phyloP scores from a whole-genome alignment of 495 filamentous ascomycete genomes.

The Talaromyces liani region DNA sequence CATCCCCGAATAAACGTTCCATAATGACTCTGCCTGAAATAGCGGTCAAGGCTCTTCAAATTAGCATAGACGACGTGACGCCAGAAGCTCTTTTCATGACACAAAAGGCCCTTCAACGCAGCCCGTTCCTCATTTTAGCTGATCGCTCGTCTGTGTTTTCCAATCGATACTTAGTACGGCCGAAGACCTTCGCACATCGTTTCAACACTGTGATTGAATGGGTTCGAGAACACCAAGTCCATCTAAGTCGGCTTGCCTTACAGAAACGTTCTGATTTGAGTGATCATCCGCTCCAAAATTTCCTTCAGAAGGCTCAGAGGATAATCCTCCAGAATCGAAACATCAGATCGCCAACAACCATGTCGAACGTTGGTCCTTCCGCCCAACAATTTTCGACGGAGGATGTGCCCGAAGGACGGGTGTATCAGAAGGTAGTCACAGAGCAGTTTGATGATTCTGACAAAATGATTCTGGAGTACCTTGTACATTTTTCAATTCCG shows the following conservation, averaged over 20 bases:
- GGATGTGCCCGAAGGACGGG: slow-evolving; percentile 21
- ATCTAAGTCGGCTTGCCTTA: slow-evolving; percentile 22
- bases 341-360: slow-evolving; percentile 49
- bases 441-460: slow-evolving; percentile 38
- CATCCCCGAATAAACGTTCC: slow-evolving; percentile 34
- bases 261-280: slow-evolving; percentile 14
- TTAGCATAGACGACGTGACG: slow-evolving; percentile 35
- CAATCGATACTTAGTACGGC: slow-evolving; percentile 38
- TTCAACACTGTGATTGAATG: slow-evolving; percentile 44
- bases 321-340: slow-evolving; percentile 62
- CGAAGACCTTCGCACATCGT: slow-evolving; percentile 34
- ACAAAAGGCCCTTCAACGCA: slow-evolving; percentile 45
- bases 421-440: slow-evolving; percentile 34
- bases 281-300: slow-evolving; percentile 42
- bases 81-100: slow-evolving; percentile 58
- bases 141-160: slow-evolving; percentile 39
- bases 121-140: slow-evolving; percentile 36
- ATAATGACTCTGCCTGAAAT: slow-evolving; percentile 59
- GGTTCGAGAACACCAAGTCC: slow-evolving; percentile 52
- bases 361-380: slow-evolving; percentile 46
- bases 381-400: slow-evolving; percentile 28
- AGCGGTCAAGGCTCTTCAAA: slow-evolving; percentile 42
- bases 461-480: slow-evolving; percentile 55
- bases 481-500: slow-evolving; percentile 51
- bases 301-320: slow-evolving; percentile 56